phyloP scores from a whole-genome alignment of 2,329 filamentous ascomycete species.

The Lizonia empirigonia region DNA sequence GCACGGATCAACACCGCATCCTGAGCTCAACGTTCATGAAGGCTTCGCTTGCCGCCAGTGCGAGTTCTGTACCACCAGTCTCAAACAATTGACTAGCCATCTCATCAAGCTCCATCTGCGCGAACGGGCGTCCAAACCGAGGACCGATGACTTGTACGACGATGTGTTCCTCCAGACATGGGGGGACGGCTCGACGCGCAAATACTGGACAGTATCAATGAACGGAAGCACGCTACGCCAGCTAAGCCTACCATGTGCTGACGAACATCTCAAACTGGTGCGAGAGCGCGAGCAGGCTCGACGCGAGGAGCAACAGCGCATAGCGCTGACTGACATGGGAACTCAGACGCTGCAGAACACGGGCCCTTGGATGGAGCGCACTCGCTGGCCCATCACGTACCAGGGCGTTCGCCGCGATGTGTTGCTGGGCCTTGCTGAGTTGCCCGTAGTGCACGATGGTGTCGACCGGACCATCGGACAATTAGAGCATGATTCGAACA shows the following conservation, averaged over 20 bases:
- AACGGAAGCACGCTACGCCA: conserved; percentile 1
- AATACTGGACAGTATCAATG: conserved; percentile 5
- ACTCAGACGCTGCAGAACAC: conserved; percentile 9
- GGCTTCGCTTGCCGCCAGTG: conserved; percentile 3
- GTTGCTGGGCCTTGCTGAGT: conserved; percentile 1
- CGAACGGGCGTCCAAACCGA: conserved; percentile 1
- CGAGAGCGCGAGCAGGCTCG: conserved; percentile 5
- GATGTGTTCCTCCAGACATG: too few relatives aligned
- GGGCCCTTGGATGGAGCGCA: conserved; percentile 4
- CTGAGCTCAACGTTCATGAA: conserved; percentile 4
- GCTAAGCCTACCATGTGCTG: conserved; percentile 2
- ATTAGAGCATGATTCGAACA: not conserved
- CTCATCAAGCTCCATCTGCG: conserved; percentile 3
- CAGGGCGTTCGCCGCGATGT: conserved; percentile 5
- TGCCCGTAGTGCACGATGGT: conserved; percentile 2
- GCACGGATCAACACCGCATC: not conserved
- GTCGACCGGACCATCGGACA: not conserved
- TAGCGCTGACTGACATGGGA: conserved; percentile 3
- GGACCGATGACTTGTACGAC: conserved; percentile 6
- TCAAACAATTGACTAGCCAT: conserved; percentile 4
- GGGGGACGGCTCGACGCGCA: conserved; percentile 1
- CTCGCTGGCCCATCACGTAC: conserved; percentile 8
- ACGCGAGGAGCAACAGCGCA: conserved; percentile 1
- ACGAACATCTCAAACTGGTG: conserved; percentile 3
- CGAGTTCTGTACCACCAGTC: conserved; percentile 2